Evolutionary conservation across 176 grass and related monocot species (phyloP), one percentile per base, ranked within the genome.

Genomic region (Dendrocalamus sinicus): DNA sequence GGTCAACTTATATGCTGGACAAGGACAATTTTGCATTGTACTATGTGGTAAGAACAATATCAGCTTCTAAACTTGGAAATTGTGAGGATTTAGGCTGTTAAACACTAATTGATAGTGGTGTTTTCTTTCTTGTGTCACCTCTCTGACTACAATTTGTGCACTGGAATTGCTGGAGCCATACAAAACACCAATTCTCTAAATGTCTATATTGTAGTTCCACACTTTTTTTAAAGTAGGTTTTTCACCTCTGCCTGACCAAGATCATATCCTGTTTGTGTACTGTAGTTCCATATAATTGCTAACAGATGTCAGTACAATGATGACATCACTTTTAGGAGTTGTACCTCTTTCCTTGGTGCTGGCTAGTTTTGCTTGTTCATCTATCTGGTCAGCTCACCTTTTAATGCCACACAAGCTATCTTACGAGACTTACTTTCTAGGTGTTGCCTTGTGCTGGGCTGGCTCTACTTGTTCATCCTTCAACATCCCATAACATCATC

Each of bases 11-110:
- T 88, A 99, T 99, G 96, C 70, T 86, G 81, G 96, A 92, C 78
- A 96, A 99, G 80, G 96, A 99, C 76, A 99, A 96, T 70, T 99
- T 99, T 84, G 76, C 90, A 60, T 86, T 99, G 67, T 88, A 89
- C 81, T 99, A 92, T 84, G 96, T 99, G 91, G 96, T 99, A 95
- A 92, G 88, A 79, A 43, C 76, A 46, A 59, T 57, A 72, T 70
- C 40, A 61, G n/a, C 77, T 39, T 71, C 13, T 57, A 76, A 32
- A 84, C 68, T 69, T 9, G 43, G 37, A 23, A 58, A 43, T 32
- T 8, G 4, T n/a, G 2, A 16, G 11, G 52, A 77, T 53, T 30
- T 66, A 66, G 81, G 17, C 16, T 16, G 62, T 39, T 67, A 32
- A 47, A 55, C 46, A 65, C 39, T 32, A 84, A 32, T 3, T 10